Evolutionary conservation across 1,284 basidiomycete genomes (phyloP), one percentile per base, ranked within the genome.

Genomic region (Sporisorium scitamineum): DNA sequence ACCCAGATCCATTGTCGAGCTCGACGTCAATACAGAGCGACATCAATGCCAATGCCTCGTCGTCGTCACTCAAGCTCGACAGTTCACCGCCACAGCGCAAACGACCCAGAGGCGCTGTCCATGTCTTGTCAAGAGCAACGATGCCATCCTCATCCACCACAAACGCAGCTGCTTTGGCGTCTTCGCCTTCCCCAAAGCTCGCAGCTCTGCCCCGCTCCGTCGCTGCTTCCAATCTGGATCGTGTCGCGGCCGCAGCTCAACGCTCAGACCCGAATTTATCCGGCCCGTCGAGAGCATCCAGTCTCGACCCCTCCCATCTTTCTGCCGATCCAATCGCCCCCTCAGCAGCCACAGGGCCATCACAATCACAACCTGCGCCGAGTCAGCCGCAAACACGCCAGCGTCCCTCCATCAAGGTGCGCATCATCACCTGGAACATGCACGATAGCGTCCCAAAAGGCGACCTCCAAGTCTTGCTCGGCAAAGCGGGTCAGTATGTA

Each of bases 391-490:
- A 61, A 26, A 39, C 42, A n/a, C 60, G 61, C 22, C 79, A 79
- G 64, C 59, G 77, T 29, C 80, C 77, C 0, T 67, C 59, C 37
- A 86, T 88, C 79, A 88, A 88, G 71, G 86, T 88, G 29, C 81
- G 87, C 53, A 83, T 88, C 57, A 84, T 88, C 48, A 88, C 87
- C 2, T 88, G 88, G 88, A 88, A 88, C 70, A 87, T 88, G 86
- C 79, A 80, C 53, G 87, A 86, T 11, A 84, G 86, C 2, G 68
- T 88, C 32, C 87, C 87, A 48, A 80, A 93, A 90, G 93, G 93
- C 11, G 90, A 94, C 81, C 86, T 94, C 48, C 89, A 90, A 75
- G 91, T 93, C 59, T 87, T 94, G 6, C 87, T 94, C 16, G 93
- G 92, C 27, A 87, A 87, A 44, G 89, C 93, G 9, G 89, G 89